Evolutionary conservation across 306 rosid genomes (phyloP), one percentile per base, ranked within the genome.

Genomic region (Vigna reflexopilosa): DNA sequence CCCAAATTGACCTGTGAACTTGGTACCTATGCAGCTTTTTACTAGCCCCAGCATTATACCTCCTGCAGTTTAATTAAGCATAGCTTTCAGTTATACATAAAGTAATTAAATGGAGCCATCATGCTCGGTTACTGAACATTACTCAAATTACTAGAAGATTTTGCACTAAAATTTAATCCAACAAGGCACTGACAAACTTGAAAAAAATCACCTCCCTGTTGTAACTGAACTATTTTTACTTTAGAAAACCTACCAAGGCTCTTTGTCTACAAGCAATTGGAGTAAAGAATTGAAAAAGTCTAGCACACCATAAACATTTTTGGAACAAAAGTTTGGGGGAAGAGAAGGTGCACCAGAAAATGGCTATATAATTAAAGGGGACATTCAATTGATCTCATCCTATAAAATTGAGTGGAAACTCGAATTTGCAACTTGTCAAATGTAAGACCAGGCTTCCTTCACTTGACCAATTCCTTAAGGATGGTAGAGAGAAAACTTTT

Each of bases 1-100:
- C 52, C 99, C 99, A 47, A 93, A 96, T 82, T 96, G 99, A 76
- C 97, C 74, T 1, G 99, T 96, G 78, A 96, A 96, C 73, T 96
- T 96, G 78, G 99, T 96, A 47, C 99, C 97, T 6, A 93, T 91
- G 86, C 99, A 93, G 86, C 99, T 93, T 83, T 90, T 96, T 13
- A 96, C 97, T 74, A 96, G 86, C 76, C 96, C 97, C 85, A 96
- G 83, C 96, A 96, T 84, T 76, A 92, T 81, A 68, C 78, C 82
- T 79, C 98, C 99, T 96, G 88, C 85, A 82, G 77, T 49, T 61
- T 56, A 75, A 83, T 81, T 67, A 66, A 85, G 69, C 70, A 77
- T 75, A 66, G 80, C 28, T 66, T 16, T 48, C 14, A 55, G 40
- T 51, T 67, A 65, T 48, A 80, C 77, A 73, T 47, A 26, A 52